Conservation (phyloP, 768 basidiomycete genomes). For the Lactifluus echinatus region DNA sequence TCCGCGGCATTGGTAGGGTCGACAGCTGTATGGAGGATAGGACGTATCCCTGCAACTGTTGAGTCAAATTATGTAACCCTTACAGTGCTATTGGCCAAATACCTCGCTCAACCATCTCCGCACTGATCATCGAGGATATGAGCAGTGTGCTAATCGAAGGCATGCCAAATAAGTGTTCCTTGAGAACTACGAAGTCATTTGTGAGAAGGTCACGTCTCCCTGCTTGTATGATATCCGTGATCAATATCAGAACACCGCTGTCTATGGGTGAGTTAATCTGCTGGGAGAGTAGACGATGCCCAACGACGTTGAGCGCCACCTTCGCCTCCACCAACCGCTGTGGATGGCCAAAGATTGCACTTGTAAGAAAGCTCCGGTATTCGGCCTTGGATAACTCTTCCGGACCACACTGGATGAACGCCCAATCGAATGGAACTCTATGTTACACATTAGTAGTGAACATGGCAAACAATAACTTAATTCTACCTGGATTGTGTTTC, state of each 20-base stretch:
- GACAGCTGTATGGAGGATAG: neutral
- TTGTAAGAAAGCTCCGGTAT: constrained; percentile 5
- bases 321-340: constrained; percentile 8
- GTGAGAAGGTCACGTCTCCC: neutral
- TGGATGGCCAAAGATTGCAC: constrained; percentile 2
- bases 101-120: constrained; percentile 7
- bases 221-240: constrained; percentile 9
- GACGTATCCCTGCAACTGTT: constrained; percentile 1
- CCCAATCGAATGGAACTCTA: constrained; percentile 13
- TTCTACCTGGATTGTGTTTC: constrained; percentile 3
- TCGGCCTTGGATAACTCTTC: constrained; percentile 2
- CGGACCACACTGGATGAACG: constrained; percentile 10
- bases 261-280: neutral
- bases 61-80: neutral
- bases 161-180: constrained; percentile 9
- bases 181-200: constrained; percentile 3
- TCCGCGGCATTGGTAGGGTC: constrained; percentile 1
- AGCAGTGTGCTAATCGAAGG: constrained; percentile 3
- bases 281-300: neutral
- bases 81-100: neutral
- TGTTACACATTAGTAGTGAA: neutral
- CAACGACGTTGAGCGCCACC: constrained; percentile 5
- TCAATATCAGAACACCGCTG: neutral
- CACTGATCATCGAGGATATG: neutral
- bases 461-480: neutral